Conservation (phyloP, 2,329 filamentous ascomycete species). For the Microdochium bolleyi region DNA sequence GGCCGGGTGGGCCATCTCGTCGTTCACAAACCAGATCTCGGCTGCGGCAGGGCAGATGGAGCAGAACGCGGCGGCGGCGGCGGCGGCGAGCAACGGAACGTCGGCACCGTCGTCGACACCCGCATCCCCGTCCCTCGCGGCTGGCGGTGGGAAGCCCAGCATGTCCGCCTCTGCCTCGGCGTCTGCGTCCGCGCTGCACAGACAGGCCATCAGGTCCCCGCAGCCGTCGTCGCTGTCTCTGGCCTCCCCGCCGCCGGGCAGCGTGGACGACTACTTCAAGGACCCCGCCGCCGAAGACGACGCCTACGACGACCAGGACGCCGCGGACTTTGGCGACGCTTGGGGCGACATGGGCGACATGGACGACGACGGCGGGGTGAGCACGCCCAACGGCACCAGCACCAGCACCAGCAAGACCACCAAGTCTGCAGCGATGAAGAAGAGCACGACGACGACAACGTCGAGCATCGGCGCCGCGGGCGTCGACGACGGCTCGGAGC, state of each 20-base stretch:
- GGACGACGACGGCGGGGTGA: conserved; percentile 46
- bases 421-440: conserved; percentile 18
- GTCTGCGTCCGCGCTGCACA: conserved; percentile 51
- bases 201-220: conserved; percentile 50
- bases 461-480: conserved; percentile 23
- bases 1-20: conserved; percentile 97
- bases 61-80: conserved; percentile 19
- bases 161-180: conserved; percentile 30
- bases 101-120: conserved; percentile 31
- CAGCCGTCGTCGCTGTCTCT: conserved; percentile 34
- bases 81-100: conserved; percentile 31
- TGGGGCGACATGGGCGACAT: conserved; percentile 64
- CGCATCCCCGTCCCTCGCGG: conserved; percentile 27
- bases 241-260: conserved; percentile 36
- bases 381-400: conserved; percentile 31
- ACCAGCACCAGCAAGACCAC: conserved; percentile 12
- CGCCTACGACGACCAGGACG: conserved; percentile 52
- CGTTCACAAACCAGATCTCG: conserved; percentile 91
- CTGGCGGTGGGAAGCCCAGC: conserved; percentile 18
- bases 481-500: conserved; percentile 79
- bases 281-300: conserved; percentile 42
- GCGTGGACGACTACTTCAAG: conserved; percentile 25
- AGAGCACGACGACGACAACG: conserved; percentile 22
- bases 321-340: conserved; percentile 49
- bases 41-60: conserved; percentile 82